These are phyloP conservation scores for Tulasnella sp. DNA, from an alignment of 768 basidiomycete genomes.

Conservation along the genomic window DNA sequence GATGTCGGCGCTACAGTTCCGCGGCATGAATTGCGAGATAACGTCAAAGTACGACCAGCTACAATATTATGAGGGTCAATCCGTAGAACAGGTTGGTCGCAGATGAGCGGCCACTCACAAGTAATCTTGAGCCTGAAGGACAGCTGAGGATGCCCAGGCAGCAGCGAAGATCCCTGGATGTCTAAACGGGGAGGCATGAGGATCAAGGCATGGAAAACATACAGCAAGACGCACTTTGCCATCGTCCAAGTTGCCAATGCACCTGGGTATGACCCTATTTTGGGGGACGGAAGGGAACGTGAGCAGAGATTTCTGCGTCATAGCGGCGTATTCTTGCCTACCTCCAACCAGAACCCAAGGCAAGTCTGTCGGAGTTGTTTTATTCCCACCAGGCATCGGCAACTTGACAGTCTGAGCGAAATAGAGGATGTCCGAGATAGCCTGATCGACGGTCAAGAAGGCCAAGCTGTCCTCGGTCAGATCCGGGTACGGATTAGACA, in stretches of 20 bases:
- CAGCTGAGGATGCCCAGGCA: constrained; percentile 10
- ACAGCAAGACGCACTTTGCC: neutral
- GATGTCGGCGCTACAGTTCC: constrained; percentile 10
- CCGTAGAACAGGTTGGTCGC: neutral
- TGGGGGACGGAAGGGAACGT: neutral
- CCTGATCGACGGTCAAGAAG: constrained; percentile 22
- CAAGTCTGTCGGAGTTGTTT: neutral
- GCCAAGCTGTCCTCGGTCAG: neutral
- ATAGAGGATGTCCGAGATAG: constrained; percentile 12
- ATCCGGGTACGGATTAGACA: constrained; percentile 7
- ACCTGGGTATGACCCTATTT: constrained; percentile 11
- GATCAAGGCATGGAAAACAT: neutral
- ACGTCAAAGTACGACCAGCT: constrained; percentile 15
- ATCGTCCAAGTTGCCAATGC: constrained; percentile 8
- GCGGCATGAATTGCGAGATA: constrained; percentile 5
- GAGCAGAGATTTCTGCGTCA: neutral
- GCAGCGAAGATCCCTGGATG: constrained; percentile 8
- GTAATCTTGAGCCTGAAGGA: constrained; percentile 8
- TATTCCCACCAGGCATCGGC: constrained; percentile 9
- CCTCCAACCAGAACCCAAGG: constrained; percentile 12
- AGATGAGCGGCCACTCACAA: neutral
- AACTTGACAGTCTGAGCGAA: constrained; percentile 9
- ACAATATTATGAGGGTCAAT: neutral
- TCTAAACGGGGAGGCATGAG: neutral
- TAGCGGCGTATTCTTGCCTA: neutral